These are phyloP conservation scores for Pharnaceum exiguum DNA, from an alignment of 148 eudicot genomes.

Conservation along the genomic window DNA sequence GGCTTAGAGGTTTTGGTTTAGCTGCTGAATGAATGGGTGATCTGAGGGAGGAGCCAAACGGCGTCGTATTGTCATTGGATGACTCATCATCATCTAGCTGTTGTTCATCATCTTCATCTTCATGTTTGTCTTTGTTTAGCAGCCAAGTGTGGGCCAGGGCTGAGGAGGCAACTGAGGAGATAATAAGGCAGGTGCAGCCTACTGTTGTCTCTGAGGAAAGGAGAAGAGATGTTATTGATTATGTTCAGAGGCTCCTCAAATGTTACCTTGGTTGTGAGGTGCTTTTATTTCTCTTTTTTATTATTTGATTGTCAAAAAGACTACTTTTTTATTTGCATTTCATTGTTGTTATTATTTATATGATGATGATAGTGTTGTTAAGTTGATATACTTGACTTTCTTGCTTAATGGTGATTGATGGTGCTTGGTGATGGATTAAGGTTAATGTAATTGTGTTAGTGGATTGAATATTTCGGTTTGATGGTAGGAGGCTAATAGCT, in stretches of 20 bases:
- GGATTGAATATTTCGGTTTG: no score
- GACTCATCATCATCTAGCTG: slow-evolving; percentile 21
- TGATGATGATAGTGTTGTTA: background rate
- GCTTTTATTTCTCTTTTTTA: background rate
- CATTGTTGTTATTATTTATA: background rate
- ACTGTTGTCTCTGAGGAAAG: slow-evolving; percentile 53
- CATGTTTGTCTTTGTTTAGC: slow-evolving; percentile 10
- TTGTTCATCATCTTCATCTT: slow-evolving; percentile 22
- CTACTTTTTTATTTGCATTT: background rate
- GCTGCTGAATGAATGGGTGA: slow-evolving; percentile 38
- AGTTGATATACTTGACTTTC: no score
- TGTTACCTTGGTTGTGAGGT: slow-evolving; percentile 55
- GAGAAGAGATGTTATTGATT: slow-evolving; percentile 52
- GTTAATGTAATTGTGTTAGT: no score
- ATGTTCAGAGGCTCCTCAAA: slow-evolving; percentile 53
- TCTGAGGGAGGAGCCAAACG: slow-evolving; percentile 36
- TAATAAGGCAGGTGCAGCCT: slow-evolving; percentile 52
- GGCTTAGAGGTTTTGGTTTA: slow-evolving; percentile 6
- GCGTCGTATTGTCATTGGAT: slow-evolving; percentile 37
- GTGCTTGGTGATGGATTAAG: no score
- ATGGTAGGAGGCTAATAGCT: no score
- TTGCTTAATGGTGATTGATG: no score
- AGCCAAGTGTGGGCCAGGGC: slow-evolving; percentile 46
- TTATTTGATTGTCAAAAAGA: background rate
- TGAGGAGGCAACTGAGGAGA: slow-evolving; percentile 36